Base-by-base conservation (phyloP, 306 rosid species). In the Medicago ruthenica region DNA sequence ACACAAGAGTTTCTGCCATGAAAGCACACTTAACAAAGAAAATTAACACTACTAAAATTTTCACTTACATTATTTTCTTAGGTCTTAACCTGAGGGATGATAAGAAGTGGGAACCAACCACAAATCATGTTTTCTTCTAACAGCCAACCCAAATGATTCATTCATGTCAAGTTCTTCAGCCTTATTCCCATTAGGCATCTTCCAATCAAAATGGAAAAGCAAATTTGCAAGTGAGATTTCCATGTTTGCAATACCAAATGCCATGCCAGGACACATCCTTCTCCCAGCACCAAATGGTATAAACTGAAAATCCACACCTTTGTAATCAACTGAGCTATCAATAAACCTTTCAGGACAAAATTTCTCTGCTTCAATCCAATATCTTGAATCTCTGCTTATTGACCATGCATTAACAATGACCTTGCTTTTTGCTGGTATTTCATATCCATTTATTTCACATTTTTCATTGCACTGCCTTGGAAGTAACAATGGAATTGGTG, bases 201-300 rank as follows among this genome's bases (percentile, higher is more conserved):
- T 58, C 64, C 64, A 58, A 58, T 58, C 64, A 58, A 22, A 58
- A 58, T 58, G 34, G 37, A 10, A 58, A 58, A 58, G 63, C 16
- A 58, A 11, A 58, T 22, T 58, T 1, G 64, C 64, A 58, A 58
- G 64, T 5, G 16, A 58, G 3, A 58, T 58, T 58, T 22, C 64
- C 37, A 58, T 5, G 16, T 58, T 58, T 5, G 64, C 64, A 22
- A 22, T 58, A 58, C 37, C 64, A 58, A 58, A 58, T 5, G 17
- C 2, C 4, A 58, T 22, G 7, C 64, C 64, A 12, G 39, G 64
- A 58, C 64, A 58, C 7, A 58, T 13, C 4, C 64, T 58, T 58
- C 64, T 58, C 7, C 64, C 64, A 1, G 16, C 64, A 12, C 64
- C 64, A 58, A 58, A 58, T 22, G 64, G 64, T 11, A 58, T 58